phyloP scores from a whole-genome alignment of 768 basidiomycete species.

The Panaeolus cyanescens region DNA sequence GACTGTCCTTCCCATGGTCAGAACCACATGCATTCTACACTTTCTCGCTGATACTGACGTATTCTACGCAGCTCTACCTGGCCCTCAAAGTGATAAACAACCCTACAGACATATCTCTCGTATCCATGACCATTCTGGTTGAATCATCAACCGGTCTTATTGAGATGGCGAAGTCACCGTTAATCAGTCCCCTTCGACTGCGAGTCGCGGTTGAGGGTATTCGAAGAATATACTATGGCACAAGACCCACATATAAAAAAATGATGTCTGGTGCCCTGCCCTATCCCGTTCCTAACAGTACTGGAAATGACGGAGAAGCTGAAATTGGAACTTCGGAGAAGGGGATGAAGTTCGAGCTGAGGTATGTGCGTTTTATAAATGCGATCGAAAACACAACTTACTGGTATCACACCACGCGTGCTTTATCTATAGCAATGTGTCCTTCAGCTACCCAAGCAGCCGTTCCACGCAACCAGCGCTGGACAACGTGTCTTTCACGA shows the following conservation, averaged over 20 bases:
- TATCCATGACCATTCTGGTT: slow-evolving; percentile 41
- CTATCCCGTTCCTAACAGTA: slow-evolving; percentile 18
- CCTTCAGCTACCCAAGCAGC: slow-evolving; percentile 52
- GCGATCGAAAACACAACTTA: background rate
- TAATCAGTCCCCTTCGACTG: background rate
- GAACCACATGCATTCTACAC: too few species aligned
- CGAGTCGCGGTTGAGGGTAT: background rate
- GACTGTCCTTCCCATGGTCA: background rate
- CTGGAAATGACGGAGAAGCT: slow-evolving; percentile 4
- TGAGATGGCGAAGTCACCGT: background rate
- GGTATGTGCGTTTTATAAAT: slow-evolving; percentile 4
- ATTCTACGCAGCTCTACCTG: slow-evolving; percentile 33
- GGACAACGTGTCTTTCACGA: slow-evolving; percentile 39
- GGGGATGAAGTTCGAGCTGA: slow-evolving; percentile 24
- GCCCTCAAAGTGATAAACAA: slow-evolving; percentile 30
- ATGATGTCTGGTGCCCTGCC: slow-evolving; percentile 21
- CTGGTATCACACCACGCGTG: background rate
- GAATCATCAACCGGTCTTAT: slow-evolving; percentile 32
- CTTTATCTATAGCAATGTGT: slow-evolving; percentile 39
- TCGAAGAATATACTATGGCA: background rate
- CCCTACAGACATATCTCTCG: slow-evolving; percentile 36
- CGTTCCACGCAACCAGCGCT: slow-evolving; percentile 35
- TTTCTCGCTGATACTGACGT: too few species aligned
- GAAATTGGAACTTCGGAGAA: slow-evolving; percentile 1
- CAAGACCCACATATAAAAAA: background rate